Conservation (phyloP, 176 grass and related monocot species). For the Cenchrus purpureus region DNA sequence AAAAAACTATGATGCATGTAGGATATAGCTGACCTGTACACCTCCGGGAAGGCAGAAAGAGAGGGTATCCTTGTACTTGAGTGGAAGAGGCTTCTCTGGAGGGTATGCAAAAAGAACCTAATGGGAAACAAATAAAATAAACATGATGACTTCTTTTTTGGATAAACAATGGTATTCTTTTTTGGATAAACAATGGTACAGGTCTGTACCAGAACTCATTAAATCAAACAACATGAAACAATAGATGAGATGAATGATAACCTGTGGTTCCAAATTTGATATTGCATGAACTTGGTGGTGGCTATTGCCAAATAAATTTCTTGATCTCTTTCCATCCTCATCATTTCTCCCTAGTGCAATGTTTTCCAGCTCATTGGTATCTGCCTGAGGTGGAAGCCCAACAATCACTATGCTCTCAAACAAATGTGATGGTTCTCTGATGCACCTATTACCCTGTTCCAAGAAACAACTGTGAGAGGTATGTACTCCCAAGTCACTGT, state of each 20-base stretch:
- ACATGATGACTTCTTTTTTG: neutral
- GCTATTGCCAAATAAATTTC: constrained; percentile 67
- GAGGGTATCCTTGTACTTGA: constrained; percentile 94
- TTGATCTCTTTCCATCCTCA: constrained; percentile 68
- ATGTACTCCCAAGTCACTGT: neutral
- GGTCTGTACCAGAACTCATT: neutral
- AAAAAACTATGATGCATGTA: constrained; percentile 12
- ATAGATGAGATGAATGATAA: constrained; percentile 36
- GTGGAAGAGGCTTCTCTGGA: constrained; percentile 81
- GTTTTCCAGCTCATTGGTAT: constrained; percentile 73
- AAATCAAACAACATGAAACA: constrained; percentile 24
- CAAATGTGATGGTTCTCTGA: constrained; percentile 80
- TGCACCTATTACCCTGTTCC: constrained; percentile 69
- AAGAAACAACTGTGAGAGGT: constrained; percentile 40
- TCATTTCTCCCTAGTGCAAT: constrained; percentile 70
- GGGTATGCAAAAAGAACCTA: constrained; percentile 98
- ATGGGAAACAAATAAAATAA: constrained; percentile 38
- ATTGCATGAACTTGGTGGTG: constrained; percentile 83
- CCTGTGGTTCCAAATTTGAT: constrained; percentile 96
- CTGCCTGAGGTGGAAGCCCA: constrained; percentile 87
- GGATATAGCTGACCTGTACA: constrained; percentile 69
- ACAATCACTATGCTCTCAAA: constrained; percentile 95
- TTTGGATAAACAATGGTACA: neutral
- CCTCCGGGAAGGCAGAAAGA: constrained; percentile 98
- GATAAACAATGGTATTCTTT: neutral